Evolutionary conservation across 2,329 filamentous ascomycete species (phyloP).

Genomic region (Microdochium paspali): DNA sequence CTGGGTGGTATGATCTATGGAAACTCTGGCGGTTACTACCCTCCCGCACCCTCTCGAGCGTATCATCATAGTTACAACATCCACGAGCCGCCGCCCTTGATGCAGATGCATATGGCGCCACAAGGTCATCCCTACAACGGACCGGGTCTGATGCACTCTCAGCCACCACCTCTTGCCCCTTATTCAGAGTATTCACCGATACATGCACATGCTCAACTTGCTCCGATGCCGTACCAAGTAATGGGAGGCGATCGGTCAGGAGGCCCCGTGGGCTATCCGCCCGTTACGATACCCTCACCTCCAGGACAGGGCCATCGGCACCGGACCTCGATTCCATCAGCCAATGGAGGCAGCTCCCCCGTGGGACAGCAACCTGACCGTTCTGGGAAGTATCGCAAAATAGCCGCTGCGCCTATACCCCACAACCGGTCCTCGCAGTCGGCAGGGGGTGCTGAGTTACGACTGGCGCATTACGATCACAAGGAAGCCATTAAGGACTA

Average conservation of each 20-base stretch:
- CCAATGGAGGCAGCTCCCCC: neutral
- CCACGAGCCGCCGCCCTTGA: constrained; percentile 16
- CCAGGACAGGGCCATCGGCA: constrained; percentile 18
- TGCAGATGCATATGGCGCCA: constrained; percentile 14
- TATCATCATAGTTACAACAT: constrained; percentile 25
- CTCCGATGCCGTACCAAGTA: constrained; percentile 14
- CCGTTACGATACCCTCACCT: constrained; percentile 14
- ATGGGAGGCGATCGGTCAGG: constrained; percentile 13
- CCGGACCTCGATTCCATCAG: constrained; percentile 20
- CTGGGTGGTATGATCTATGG: constrained; percentile 18
- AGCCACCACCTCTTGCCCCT: constrained; percentile 7
- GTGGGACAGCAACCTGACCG: constrained; percentile 9
- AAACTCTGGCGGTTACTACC: constrained; percentile 24
- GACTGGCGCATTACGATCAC: constrained; percentile 47
- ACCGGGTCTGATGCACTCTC: constrained; percentile 9
- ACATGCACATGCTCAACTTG: constrained; percentile 12
- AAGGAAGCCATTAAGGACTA: constrained; percentile 50
- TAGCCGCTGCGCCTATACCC: constrained; percentile 47
- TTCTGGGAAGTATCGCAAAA: constrained; percentile 41
- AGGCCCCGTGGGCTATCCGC: constrained; percentile 5
- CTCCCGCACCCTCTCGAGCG: constrained; percentile 20
- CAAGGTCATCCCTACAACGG: constrained; percentile 6
- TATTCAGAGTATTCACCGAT: constrained; percentile 15
- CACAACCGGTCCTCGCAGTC: constrained; percentile 37
- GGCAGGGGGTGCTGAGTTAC: constrained; percentile 39